Percentiles rank a stretch among this genome's conserved stretches.
Evolutionary conservation across 2,329 filamentous ascomycete species (phyloP).

Genomic region (Colletotrichum sp.): DNA sequence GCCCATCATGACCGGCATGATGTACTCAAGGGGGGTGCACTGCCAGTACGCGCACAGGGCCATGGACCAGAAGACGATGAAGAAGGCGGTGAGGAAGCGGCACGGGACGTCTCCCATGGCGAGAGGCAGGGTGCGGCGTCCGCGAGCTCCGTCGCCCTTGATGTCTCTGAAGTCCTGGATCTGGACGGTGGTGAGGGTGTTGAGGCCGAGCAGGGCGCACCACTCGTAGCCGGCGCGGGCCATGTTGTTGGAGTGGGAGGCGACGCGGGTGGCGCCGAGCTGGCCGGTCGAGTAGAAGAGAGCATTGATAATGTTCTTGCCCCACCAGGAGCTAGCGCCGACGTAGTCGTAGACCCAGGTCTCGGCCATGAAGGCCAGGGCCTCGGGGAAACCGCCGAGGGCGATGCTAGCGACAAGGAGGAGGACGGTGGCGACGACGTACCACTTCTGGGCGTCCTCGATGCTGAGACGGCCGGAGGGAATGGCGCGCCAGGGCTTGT

Average conservation of each 20-base stretch:
- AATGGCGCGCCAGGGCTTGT: constrained; percentile 42
- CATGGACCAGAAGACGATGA: constrained; percentile 22
- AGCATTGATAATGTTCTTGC: constrained; percentile 25
- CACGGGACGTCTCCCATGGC: constrained; percentile 25
- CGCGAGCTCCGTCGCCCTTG: constrained; percentile 24
- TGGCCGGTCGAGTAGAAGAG: constrained; percentile 16
- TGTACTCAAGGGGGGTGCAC: not conserved
- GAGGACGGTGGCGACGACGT: constrained; percentile 28
- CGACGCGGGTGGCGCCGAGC: not conserved
- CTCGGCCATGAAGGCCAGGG: constrained; percentile 32
- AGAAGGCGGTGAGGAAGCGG: constrained; percentile 22
- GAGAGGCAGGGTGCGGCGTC: constrained; percentile 26
- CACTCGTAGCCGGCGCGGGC: constrained; percentile 22
- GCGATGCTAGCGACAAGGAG: constrained; percentile 26
- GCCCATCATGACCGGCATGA: not conserved
- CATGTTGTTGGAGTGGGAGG: constrained; percentile 1
- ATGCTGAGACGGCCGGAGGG: constrained; percentile 31
- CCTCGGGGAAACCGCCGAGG: constrained; percentile 29
- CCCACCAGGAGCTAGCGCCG: constrained; percentile 31
- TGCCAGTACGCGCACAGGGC: not conserved
- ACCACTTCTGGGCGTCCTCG: constrained; percentile 24
- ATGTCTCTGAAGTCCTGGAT: not conserved
- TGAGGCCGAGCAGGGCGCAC: constrained; percentile 21
- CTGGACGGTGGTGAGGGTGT: constrained; percentile 26
- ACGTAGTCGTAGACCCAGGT: constrained; percentile 48